Percentiles rank a stretch among this genome's conserved stretches.
phyloP scores from a whole-genome alignment of 2,329 filamentous ascomycete genomes.

The Stagonosporopsis tanaceti region DNA sequence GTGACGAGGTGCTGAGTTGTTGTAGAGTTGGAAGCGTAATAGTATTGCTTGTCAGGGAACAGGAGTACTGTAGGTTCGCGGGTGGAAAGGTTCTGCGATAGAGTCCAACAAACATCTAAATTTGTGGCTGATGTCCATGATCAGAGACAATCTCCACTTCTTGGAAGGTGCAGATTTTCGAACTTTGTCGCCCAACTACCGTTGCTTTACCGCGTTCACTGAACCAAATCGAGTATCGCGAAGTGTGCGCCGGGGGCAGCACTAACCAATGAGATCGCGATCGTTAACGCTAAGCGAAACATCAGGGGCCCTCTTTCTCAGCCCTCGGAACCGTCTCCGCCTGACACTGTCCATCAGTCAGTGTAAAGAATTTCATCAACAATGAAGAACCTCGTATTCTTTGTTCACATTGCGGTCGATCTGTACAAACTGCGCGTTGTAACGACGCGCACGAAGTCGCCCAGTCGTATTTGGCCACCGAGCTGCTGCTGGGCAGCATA shows the following conservation, averaged over 20 bases:
- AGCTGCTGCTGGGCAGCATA: conserved; percentile 17
- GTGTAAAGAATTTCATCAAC: not conserved
- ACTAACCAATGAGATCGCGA: conserved; percentile 29
- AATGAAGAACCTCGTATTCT: conserved; percentile 12
- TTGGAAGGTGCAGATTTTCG: conserved; percentile 8
- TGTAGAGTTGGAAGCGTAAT: not conserved
- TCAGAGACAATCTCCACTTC: conserved; percentile 10
- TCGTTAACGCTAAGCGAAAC: conserved; percentile 18
- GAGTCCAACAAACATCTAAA: not conserved
- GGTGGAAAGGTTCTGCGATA: too few species aligned
- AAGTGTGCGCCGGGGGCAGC: not conserved
- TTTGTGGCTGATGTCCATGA: not conserved
- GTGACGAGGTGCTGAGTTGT: not conserved
- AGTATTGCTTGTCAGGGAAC: not conserved
- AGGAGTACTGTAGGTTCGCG: too few species aligned
- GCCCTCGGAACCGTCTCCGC: conserved; percentile 3
- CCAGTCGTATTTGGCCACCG: not conserved
- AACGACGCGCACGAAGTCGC: conserved; percentile 4
- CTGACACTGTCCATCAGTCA: conserved; percentile 19
- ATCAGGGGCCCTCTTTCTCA: conserved; percentile 21
- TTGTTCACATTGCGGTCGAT: conserved; percentile 10
- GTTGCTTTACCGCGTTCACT: conserved; percentile 7
- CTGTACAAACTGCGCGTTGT: conserved; percentile 4
- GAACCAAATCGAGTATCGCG: conserved; percentile 1
- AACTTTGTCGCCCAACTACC: conserved; percentile 15